Base-by-base conservation (phyloP, 83 land plant species). In the Thuja plicata region DNA sequence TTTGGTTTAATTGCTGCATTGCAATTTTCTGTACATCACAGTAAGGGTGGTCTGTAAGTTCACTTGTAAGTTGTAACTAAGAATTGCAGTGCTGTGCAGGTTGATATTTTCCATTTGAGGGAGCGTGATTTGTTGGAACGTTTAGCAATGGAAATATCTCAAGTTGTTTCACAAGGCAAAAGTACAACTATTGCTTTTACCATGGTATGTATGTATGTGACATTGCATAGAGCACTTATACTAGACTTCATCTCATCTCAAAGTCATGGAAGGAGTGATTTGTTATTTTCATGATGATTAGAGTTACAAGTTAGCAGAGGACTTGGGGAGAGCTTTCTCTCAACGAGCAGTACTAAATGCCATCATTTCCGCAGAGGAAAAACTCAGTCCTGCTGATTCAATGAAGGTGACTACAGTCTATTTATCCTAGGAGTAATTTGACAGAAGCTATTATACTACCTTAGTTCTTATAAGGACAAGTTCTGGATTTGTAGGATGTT, bases 231-330 rank as follows among this genome's bases (percentile, higher is more conserved):
- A 37, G 8, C 21, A 85, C 54, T 85, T 16, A 12, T 54, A 35
- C 30, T 57, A 35, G 37, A 57, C 32, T 50, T 55, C 34, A 86
- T 86, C 21, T n/a, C 55, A 86, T 76, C 79, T 35, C 57, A 54
- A 48, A 48, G 19, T 16, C 57, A 55, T 54, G 87, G 21, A 37
- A 45, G 46, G 62, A 89, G 66, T 87, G 62, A 16, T 92, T 13
- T 66, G 9, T 9, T 0, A 8, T 66, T 27, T 66, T 24, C 2
- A 66, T 66, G 73, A 66, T 27, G 87, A 43, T 73, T 93, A 97
- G 99, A 96, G 95, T 73, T 97, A 94, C 91, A 95, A 94, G 78
- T 88, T 98, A 21, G 98, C 96, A 16, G 95, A 95, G 88, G 97
- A 97, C 85, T 91, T 97, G 90, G 99, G 95, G 0, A 91, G 93